Evolutionary conservation across 805 yeast genomes (phyloP), one percentile per base, ranked within the genome.

Genomic region (Cyberlindnera mrakii): DNA sequence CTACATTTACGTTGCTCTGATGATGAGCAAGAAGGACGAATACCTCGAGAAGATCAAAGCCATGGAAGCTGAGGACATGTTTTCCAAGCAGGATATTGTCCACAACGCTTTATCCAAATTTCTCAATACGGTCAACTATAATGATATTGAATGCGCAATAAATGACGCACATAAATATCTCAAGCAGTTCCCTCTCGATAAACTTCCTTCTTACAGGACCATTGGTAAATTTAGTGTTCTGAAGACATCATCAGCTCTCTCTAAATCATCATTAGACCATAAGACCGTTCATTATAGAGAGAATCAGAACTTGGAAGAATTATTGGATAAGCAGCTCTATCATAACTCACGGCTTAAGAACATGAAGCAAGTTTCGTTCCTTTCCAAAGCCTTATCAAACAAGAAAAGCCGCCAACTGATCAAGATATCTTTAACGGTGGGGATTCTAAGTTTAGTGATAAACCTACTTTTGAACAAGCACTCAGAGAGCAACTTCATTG

Each of bases 1-100:
- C 10, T 80, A 83, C 48, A 55, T 88, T 15, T 89, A 85, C 59
- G 75, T 73, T 1, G 64, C 86, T 16, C 60, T 81, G 5, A 53
- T 86, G 23, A 34, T 75, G 2, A 56, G 63, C 25, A 70, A 69
- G 38, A 77, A 74, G 49, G 67, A 66, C 2, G 65, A 63, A 5
- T 65, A 85, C 1, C 50, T 75, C 16, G 48, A 55, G 35, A 59
- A 58, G 29, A 29, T 52, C 1, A 53, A 39, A 5, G 20, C 11
- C 10, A 30, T 57, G 59, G 43, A 48, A 33, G 66, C 59, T 5
- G 62, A 64, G 37, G 68, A 64, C 10, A 53, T 58, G 4, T 64
- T 64, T 45, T 44, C 62, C 14, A 53, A 54, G 13, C 59, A 58
- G 38, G 78, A 69, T 30, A 59, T 66, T 9, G 54, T 74, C 30